A percentile compares a stretch with the other conserved stretches of the same genome.
phyloP scores from a whole-genome alignment of 805 yeast species.

The Yarrowia bubula region DNA sequence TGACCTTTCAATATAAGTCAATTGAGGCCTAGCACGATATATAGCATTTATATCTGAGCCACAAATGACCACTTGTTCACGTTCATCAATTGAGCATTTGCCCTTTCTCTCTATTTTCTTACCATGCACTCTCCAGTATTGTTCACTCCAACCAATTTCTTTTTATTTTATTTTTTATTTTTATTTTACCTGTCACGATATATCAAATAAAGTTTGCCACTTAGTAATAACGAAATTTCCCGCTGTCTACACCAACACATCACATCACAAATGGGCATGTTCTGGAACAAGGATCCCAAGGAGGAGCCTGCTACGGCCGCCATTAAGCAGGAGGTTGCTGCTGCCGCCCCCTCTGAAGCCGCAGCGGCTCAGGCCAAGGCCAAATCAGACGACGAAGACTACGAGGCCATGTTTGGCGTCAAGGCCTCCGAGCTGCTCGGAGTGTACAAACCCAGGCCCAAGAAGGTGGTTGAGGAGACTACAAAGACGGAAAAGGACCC shows the following conservation, averaged over 20 bases:
- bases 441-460: slow-evolving; percentile 17
- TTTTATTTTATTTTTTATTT: too few species aligned
- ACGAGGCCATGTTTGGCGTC: slow-evolving; percentile 25
- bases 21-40: too few species aligned
- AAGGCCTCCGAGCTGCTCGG: slow-evolving; percentile 18
- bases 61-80: too few species aligned
- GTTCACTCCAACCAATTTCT: too few species aligned
- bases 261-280: slow-evolving; percentile 18
- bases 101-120: too few species aligned
- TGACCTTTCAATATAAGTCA: not conserved
- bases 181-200: too few species aligned
- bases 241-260: not conserved
- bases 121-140: too few species aligned
- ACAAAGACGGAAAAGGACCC: not conserved
- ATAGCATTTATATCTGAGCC: too few species aligned
- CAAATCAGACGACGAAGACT: slow-evolving; percentile 24
- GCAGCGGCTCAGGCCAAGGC: slow-evolving; percentile 11
- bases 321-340: not conserved
- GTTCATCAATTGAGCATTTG: too few species aligned
- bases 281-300: slow-evolving; percentile 19
- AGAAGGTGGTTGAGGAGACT: not conserved
- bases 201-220: not conserved
- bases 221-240: not conserved
- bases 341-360: not conserved
- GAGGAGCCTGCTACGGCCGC: slow-evolving; percentile 20